Evolutionary conservation across 192 early-diverging fungal genomes (phyloP).

Genomic region (Backusella tarrabulga): DNA sequence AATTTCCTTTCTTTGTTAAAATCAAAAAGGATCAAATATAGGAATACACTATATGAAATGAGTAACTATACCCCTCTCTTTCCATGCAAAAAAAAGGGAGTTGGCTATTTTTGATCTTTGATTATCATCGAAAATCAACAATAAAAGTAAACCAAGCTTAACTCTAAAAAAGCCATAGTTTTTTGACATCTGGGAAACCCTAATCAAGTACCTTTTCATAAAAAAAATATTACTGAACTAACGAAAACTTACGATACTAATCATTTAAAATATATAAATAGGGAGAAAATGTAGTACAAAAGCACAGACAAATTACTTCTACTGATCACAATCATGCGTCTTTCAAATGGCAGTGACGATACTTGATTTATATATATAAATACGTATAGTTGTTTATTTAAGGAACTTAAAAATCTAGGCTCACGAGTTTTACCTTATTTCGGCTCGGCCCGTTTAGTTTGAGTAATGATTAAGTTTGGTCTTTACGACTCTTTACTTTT

Average conservation of each 20-base stretch:
- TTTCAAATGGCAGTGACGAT: conserved; percentile 12
- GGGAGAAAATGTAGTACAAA: conserved; percentile 3
- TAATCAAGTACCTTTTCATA: conserved; percentile 6
- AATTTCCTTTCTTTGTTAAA: conserved; percentile 1
- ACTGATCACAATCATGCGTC: conserved; percentile 14
- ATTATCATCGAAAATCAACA: background rate
- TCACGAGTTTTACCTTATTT: background rate
- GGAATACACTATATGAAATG: background rate
- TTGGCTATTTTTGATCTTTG: background rate
- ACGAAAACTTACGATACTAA: conserved; percentile 1
- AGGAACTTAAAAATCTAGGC: background rate
- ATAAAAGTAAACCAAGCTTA: background rate
- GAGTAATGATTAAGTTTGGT: background rate
- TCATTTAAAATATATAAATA: background rate
- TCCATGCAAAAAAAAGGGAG: background rate
- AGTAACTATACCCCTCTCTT: background rate
- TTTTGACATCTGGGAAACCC: conserved; percentile 1
- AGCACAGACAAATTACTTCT: conserved; percentile 17
- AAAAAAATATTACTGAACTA: background rate
- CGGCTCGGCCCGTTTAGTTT: background rate
- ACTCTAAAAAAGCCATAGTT: background rate
- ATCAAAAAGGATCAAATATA: background rate
- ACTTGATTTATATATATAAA: background rate
- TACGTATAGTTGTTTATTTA: background rate
- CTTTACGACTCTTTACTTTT: background rate